Conservation (phyloP, 164 flowering plant species). For the Sextonia rubra region DNA sequence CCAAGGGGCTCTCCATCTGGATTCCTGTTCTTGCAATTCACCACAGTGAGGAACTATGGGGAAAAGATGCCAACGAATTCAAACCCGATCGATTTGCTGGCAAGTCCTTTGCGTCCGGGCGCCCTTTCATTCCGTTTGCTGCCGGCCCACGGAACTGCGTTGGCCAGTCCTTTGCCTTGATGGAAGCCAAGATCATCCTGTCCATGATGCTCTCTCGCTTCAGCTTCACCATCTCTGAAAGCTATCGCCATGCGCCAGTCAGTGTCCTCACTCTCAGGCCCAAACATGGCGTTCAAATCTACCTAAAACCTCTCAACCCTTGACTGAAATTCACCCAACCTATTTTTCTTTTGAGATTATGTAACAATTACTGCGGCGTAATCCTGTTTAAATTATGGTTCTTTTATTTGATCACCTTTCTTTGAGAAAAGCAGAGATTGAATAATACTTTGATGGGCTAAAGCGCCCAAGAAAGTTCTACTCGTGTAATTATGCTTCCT, state of each 20-base stretch:
- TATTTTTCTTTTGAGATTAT: background rate
- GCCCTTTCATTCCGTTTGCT: conserved; percentile 80
- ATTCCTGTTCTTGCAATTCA: conserved; percentile 88
- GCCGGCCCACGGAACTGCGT: conserved; percentile 84
- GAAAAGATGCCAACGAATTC: conserved; percentile 83
- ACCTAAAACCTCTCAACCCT: conserved; percentile 47
- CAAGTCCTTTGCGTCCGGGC: conserved; percentile 37
- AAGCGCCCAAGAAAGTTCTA: background rate
- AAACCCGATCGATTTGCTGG: conserved; percentile 72
- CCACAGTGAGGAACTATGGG: conserved; percentile 83
- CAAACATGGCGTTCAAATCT: conserved; percentile 79
- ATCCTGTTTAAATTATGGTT: conserved; percentile 5
- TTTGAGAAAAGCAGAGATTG: background rate
- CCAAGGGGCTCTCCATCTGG: conserved; percentile 85
- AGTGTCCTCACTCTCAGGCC: conserved; percentile 78
- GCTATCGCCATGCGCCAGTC: conserved; percentile 84
- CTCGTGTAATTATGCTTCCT: no score
- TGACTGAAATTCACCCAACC: conserved; percentile 1
- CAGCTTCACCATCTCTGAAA: conserved; percentile 62
- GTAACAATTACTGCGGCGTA: conserved; percentile 3
- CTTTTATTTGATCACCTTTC: background rate
- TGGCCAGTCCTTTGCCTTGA: conserved; percentile 81
- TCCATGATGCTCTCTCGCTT: conserved; percentile 65
- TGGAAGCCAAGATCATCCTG: conserved; percentile 85
- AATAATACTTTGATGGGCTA: conserved; percentile 11